These are phyloP conservation scores for Bacidia rubella DNA, from an alignment of 495 filamentous ascomycete species.

Conservation along the genomic window DNA sequence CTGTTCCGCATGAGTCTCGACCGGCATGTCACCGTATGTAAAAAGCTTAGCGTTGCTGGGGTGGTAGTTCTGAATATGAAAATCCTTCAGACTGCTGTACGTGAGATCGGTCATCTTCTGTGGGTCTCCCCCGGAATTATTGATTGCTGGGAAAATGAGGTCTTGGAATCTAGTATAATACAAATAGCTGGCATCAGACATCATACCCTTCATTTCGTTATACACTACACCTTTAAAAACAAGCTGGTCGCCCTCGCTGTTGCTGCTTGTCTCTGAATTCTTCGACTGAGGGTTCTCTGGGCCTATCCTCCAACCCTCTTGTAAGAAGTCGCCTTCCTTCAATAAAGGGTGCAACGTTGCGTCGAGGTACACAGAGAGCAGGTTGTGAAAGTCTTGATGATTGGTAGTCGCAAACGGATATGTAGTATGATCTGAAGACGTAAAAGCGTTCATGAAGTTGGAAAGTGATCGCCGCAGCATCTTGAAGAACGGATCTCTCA, in stretches of 20 bases:
- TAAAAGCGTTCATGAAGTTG: slow-evolving; percentile 99
- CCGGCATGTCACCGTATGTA: slow-evolving; percentile 88
- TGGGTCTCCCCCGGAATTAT: slow-evolving; percentile 94
- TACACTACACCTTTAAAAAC: slow-evolving; percentile 98
- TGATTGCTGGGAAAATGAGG: slow-evolving; percentile 80
- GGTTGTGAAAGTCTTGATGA: slow-evolving; percentile 81
- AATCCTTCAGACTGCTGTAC: slow-evolving; percentile 69
- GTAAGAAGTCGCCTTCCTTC: slow-evolving; percentile 79
- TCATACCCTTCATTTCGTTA: slow-evolving; percentile 99
- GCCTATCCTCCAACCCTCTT: slow-evolving; percentile 93
- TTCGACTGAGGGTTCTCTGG: slow-evolving; percentile 60
- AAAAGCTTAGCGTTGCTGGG: slow-evolving; percentile 91
- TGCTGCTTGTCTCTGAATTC: slow-evolving; percentile 26
- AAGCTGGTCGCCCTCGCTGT: slow-evolving; percentile 38
- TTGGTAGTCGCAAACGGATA: slow-evolving; percentile 99
- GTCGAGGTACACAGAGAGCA: slow-evolving; percentile 93
- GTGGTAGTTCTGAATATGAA: slow-evolving; percentile 86
- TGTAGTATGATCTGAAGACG: slow-evolving; percentile 88
- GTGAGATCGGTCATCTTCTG: slow-evolving; percentile 92
- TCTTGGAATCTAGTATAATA: slow-evolving; percentile 92
- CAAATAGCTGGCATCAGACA: slow-evolving; percentile 92
- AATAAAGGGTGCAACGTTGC: slow-evolving; percentile 81
- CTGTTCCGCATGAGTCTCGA: slow-evolving; percentile 64
- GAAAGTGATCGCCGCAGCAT: slow-evolving; percentile 95
- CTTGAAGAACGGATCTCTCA: slow-evolving; percentile 98